Evolutionary conservation across 805 yeast species (phyloP), one percentile per base, ranked within the genome.

Genomic region (Lipomyces kockii): DNA sequence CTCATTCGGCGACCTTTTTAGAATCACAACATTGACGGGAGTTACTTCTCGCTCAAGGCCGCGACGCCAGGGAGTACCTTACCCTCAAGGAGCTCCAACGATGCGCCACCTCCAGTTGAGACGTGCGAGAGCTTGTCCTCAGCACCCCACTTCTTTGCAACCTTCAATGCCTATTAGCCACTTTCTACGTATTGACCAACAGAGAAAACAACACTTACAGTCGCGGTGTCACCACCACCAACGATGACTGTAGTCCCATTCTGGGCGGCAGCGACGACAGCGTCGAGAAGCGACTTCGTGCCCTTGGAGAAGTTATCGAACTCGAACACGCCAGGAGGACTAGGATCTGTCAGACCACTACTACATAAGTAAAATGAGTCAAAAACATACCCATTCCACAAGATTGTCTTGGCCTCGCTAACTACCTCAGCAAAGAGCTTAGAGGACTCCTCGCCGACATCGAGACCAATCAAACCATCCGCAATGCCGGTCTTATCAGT

Each of bases 101-200:
- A 94, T 75, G 99, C 99, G 87, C 99, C 99, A 84, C 99, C 99
- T 84, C 99, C 99, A 72, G 99, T 95, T 75, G 98, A 94, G 75
- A 95, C 97, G 83, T 95, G 99, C 63, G 98, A 92, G 78, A 95
- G 87, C 86, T 95, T 91, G 80, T 91, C 97, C 76, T 91, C 93
- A 74, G 89, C 97, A 80, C 97, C 97, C 83, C 84, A 95, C 86
- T 95, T 95, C 92, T 94, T 94, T 78, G 97, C 97, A 75, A 93
- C 70, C 69, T 65, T 12, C 20, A 43, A 7, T 43, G 22, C 22
- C 49, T 8, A n/a, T 43, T n/a, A 43, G 49, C 49, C 20, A n/a
- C 9, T 17, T 34, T 95, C 46, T n/a, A 11, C 35, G 27, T 8
- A 53, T 39, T 35, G 52, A 43, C 37, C 6, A 27, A 17, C 22